phyloP scores from a whole-genome alignment of 306 rosid species.

The Senna siamea region DNA sequence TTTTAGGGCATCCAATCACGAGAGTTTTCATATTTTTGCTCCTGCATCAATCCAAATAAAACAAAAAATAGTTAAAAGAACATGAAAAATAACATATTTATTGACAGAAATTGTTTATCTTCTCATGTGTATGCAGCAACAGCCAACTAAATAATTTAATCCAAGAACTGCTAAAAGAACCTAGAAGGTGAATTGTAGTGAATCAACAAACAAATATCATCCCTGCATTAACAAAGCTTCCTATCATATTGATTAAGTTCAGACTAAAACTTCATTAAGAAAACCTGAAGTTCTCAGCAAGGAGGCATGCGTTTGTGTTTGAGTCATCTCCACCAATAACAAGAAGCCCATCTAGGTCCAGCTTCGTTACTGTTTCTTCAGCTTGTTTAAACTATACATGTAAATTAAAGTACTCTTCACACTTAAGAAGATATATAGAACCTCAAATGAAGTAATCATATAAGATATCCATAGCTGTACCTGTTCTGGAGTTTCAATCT shows the following conservation, averaged over 20 bases:
- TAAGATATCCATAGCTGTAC: constrained; percentile 43
- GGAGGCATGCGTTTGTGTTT: constrained; percentile 98
- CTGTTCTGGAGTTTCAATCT: constrained; percentile 99
- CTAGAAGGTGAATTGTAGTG: neutral
- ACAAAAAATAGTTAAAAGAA: constrained; percentile 28
- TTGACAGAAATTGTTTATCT: constrained; percentile 9
- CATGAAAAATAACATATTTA: neutral
- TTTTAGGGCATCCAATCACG: constrained; percentile 97
- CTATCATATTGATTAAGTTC: constrained; percentile 8
- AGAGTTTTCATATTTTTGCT: constrained; percentile 69
- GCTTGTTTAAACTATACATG: constrained; percentile 88
- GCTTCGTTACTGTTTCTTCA: constrained; percentile 81
- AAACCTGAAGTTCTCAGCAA: constrained; percentile 96
- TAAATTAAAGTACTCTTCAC: constrained; percentile 33
- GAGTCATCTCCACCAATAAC: constrained; percentile 99
- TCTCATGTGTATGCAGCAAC: neutral
- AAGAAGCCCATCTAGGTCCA: constrained; percentile 92
- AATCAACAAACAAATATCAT: constrained; percentile 24
- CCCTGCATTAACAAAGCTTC: constrained; percentile 29
- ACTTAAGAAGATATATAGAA: constrained; percentile 25
- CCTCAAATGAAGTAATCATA: constrained; percentile 11
- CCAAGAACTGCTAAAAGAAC: constrained; percentile 4
- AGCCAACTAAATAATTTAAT: constrained; percentile 15
- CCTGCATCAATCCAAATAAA: constrained; percentile 52
- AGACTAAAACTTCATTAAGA: constrained; percentile 13